Evolutionary conservation across 2,329 filamentous ascomycete species (phyloP).

Genomic region (Paecilomyces dactylethromorphus): DNA sequence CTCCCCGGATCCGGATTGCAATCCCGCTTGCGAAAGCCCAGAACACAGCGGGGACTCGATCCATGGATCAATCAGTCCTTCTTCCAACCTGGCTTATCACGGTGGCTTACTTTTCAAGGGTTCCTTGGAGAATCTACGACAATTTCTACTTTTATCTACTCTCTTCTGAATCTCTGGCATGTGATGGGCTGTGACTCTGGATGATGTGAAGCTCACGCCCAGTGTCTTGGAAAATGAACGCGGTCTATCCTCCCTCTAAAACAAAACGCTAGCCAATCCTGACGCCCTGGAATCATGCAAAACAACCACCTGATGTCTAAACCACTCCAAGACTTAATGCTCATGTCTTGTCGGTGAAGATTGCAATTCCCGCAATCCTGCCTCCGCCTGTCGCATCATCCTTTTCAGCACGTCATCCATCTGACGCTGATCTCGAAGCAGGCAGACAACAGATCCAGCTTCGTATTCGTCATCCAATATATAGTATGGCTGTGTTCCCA

Average conservation of each 20-base stretch:
- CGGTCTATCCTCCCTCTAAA: not conserved
- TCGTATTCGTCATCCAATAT: constrained; percentile 28
- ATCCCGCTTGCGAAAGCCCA: not conserved
- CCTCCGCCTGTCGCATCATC: constrained; percentile 23
- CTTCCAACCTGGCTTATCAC: not conserved
- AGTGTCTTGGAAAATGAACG: not conserved
- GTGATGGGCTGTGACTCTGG: not conserved
- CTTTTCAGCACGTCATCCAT: constrained; percentile 23
- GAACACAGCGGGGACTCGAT: not conserved
- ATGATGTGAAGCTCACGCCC: not conserved
- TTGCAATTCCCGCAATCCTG: constrained; percentile 1
- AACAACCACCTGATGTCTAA: not conserved
- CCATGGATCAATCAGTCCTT: not conserved
- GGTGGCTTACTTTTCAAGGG: not conserved
- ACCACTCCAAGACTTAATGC: not conserved
- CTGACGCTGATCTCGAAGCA: constrained; percentile 18
- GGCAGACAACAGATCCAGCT: constrained; percentile 26
- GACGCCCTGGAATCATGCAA: not conserved
- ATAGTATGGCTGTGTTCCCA: constrained; percentile 26
- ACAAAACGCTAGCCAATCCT: not conserved
- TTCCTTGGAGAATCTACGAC: not conserved
- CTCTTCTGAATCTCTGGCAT: not conserved
- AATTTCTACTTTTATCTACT: not conserved
- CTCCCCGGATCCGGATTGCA: not conserved
- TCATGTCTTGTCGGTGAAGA: not conserved